These are phyloP conservation scores for Alternaria solani DNA, from an alignment of 2,329 filamentous ascomycete genomes.

Conservation along the genomic window DNA sequence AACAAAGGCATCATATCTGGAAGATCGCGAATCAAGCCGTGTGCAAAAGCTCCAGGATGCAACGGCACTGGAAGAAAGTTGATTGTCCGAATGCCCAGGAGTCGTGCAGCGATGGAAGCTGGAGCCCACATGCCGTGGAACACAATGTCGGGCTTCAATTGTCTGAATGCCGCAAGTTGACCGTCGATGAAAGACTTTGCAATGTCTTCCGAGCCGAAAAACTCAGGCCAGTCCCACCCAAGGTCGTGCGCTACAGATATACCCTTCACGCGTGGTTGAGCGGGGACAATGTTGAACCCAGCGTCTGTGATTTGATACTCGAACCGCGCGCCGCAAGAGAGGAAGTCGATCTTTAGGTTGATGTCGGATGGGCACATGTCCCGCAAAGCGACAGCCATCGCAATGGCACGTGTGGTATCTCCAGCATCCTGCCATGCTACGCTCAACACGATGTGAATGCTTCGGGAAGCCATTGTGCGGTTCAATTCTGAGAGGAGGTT, in stretches of 20 bases:
- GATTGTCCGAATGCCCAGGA: slow-evolving; percentile 44
- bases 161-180: slow-evolving; percentile 38
- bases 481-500: neutral
- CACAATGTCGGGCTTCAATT: slow-evolving; percentile 43
- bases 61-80: slow-evolving; percentile 45
- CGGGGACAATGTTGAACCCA: slow-evolving; percentile 43
- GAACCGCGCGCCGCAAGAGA: slow-evolving; percentile 42
- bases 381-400: slow-evolving; percentile 39
- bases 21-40: slow-evolving; percentile 44
- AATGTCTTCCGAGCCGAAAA: slow-evolving; percentile 45
- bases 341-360: slow-evolving; percentile 40
- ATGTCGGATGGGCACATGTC: slow-evolving; percentile 38
- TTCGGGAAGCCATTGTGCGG: slow-evolving; percentile 23
- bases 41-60: slow-evolving; percentile 37
- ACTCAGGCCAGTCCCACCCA: slow-evolving; percentile 47
- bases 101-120: slow-evolving; percentile 41
- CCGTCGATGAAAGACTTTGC: slow-evolving; percentile 44
- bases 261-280: slow-evolving; percentile 42
- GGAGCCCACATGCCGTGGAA: slow-evolving; percentile 49
- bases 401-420: slow-evolving; percentile 44
- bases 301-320: slow-evolving; percentile 44
- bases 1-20: slow-evolving; percentile 45
- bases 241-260: slow-evolving; percentile 44
- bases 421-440: slow-evolving; percentile 47
- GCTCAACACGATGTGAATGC: slow-evolving; percentile 39